Evolutionary conservation across 2,329 filamentous ascomycete genomes (phyloP).

Genomic region (Ophiosphaerella herpotricha): DNA sequence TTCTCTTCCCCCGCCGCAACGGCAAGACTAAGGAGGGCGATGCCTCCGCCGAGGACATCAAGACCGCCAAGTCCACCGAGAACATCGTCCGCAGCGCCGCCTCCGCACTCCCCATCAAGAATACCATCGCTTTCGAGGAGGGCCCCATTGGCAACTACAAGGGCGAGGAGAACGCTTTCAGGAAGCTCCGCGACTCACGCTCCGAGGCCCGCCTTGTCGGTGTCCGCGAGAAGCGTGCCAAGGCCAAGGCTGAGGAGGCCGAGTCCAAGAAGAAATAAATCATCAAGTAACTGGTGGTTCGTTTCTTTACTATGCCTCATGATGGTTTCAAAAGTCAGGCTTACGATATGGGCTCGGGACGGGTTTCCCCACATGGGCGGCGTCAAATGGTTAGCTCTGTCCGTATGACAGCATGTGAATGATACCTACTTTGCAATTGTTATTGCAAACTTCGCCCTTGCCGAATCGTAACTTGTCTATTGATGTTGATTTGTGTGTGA

Average conservation of each 20-base stretch:
- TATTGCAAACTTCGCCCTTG: slow-evolving; percentile 27
- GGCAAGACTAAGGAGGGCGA: slow-evolving; percentile 93
- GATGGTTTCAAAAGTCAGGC: slow-evolving; percentile 39
- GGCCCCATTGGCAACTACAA: slow-evolving; percentile 72
- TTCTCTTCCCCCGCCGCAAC: slow-evolving; percentile 95
- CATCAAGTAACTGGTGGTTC: slow-evolving; percentile 19
- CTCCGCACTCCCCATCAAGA: slow-evolving; percentile 72
- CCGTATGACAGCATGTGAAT: slow-evolving; percentile 41
- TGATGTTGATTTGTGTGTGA: no score
- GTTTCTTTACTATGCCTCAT: slow-evolving; percentile 34
- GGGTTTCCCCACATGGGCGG: slow-evolving; percentile 42
- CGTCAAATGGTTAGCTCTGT: slow-evolving; percentile 45
- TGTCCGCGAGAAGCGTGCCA: slow-evolving; percentile 88
- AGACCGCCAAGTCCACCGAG: slow-evolving; percentile 64
- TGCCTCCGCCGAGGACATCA: slow-evolving; percentile 81
- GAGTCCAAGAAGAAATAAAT: slow-evolving; percentile 79
- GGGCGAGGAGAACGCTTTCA: slow-evolving; percentile 84
- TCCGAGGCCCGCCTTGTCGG: slow-evolving; percentile 81
- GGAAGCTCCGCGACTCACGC: slow-evolving; percentile 81
- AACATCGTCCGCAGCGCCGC: slow-evolving; percentile 59
- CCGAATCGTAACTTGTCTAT: slow-evolving; percentile 7
- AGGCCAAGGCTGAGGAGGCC: slow-evolving; percentile 84
- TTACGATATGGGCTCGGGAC: slow-evolving; percentile 31
- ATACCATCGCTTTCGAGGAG: slow-evolving; percentile 75
- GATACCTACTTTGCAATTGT: slow-evolving; percentile 45